A percentile compares a stretch with the other conserved stretches of the same genome.
phyloP scores from a whole-genome alignment of 1,139 yeast genomes.

The Blastobotrys niveus region DNA sequence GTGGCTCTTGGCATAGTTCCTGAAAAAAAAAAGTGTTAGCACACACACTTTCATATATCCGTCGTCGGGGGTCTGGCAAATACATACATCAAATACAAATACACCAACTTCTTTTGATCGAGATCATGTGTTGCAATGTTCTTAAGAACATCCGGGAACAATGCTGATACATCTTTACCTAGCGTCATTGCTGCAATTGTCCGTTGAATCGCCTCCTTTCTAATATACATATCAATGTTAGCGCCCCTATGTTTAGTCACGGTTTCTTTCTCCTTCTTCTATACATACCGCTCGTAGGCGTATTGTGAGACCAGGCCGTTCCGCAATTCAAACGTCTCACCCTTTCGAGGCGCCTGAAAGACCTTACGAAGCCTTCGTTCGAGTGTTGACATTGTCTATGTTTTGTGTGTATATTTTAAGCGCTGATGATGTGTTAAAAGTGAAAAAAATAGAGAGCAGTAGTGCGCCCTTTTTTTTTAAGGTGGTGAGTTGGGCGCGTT shows the following conservation, averaged over 20 bases:
- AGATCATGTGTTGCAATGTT: conserved; percentile 95
- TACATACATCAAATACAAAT: conserved; percentile 69
- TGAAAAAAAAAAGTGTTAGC: conserved; percentile 7
- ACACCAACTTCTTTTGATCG: conserved; percentile 94
- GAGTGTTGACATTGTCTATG: conserved; percentile 9
- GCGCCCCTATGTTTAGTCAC: neutral
- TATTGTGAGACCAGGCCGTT: conserved; percentile 91
- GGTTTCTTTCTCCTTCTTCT: neutral
- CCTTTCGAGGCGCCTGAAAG: conserved; percentile 55
- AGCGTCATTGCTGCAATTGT: conserved; percentile 98
- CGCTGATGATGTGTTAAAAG: neutral
- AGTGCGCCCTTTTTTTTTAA: too few relatives aligned
- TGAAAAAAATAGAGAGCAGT: conserved; percentile 1
- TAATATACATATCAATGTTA: neutral
- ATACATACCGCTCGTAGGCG: conserved; percentile 55
- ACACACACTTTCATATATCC: neutral
- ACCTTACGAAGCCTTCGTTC: conserved; percentile 50
- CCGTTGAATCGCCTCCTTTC: conserved; percentile 89
- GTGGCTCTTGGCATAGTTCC: conserved; percentile 87
- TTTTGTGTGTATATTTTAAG: neutral
- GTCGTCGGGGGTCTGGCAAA: neutral
- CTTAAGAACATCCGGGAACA: conserved; percentile 93
- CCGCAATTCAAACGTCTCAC: conserved; percentile 82
- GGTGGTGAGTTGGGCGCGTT: neutral
- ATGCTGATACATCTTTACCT: conserved; percentile 94